phyloP scores from a whole-genome alignment of 306 rosid genomes.

The Medicago truncatula region MtrunA17r5.0-ANR NC_053044.1:40072001-40072500 shows the following conservation, averaged over 20 bases:
- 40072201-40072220: slow-evolving; percentile 88
- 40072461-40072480: slow-evolving; percentile 85
- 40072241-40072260: slow-evolving; percentile 61
- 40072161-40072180: too few species aligned
- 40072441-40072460: slow-evolving; percentile 93
- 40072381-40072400: slow-evolving; percentile 59
- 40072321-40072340: slow-evolving; percentile 91
- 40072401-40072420: slow-evolving; percentile 64
- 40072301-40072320: slow-evolving; percentile 95
- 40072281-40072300: slow-evolving; percentile 94
- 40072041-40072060: slow-evolving; percentile 44
- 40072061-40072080: not conserved
- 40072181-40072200: slow-evolving; percentile 8
- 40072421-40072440: slow-evolving; percentile 88
- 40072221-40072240: slow-evolving; percentile 74
- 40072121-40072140: slow-evolving; percentile 5
- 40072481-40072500: slow-evolving; percentile 89
- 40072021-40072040: slow-evolving; percentile 92
- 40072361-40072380: slow-evolving; percentile 74
- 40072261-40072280: slow-evolving; percentile 76
- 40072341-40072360: slow-evolving; percentile 94
- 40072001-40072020: slow-evolving; percentile 92
- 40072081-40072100: not conserved
- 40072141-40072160: too few species aligned
- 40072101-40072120: not conserved